Evolutionary conservation across 768 basidiomycete species (phyloP).

Genomic region (Russula virescens): DNA sequence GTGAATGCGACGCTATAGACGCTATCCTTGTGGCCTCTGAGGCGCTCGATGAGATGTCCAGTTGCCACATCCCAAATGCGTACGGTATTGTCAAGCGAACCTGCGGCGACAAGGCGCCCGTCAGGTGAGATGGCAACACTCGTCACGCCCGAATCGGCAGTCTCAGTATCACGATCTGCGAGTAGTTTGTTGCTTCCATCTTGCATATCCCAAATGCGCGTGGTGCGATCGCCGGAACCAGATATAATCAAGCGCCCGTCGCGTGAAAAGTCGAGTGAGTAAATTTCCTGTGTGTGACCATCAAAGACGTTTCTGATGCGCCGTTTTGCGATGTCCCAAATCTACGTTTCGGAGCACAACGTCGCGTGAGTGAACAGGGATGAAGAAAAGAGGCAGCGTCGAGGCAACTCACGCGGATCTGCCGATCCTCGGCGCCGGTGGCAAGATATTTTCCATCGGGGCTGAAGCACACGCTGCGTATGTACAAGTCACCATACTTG

Average conservation of each 20-base stretch:
- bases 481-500: slow-evolving; percentile 81
- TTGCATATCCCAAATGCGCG: slow-evolving; percentile 55
- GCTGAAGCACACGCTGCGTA: slow-evolving; percentile 76
- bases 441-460: slow-evolving; percentile 68
- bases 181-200: slow-evolving; percentile 40
- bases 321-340: slow-evolving; percentile 86
- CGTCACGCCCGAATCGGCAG: slow-evolving; percentile 56
- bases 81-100: slow-evolving; percentile 55
- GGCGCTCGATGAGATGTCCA: slow-evolving; percentile 50
- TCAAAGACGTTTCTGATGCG: slow-evolving; percentile 76
- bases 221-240: slow-evolving; percentile 75
- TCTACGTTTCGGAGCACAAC: slow-evolving; percentile 38
- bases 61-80: slow-evolving; percentile 66
- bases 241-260: slow-evolving; percentile 85
- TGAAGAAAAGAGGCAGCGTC: neutral
- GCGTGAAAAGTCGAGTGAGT: slow-evolving; percentile 86
- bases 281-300: slow-evolving; percentile 91
- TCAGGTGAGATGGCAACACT: slow-evolving; percentile 55
- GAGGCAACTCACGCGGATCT: slow-evolving; percentile 63
- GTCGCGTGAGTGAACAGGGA: neutral
- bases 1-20: slow-evolving; percentile 81
- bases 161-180: slow-evolving; percentile 44
- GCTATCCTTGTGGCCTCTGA: slow-evolving; percentile 55
- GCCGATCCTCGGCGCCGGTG: slow-evolving; percentile 86
- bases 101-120: slow-evolving; percentile 53